Evolutionary conservation across 164 flowering plant species (phyloP), one percentile per base, ranked within the genome.

Genomic region (Macadamia tetraphylla): DNA sequence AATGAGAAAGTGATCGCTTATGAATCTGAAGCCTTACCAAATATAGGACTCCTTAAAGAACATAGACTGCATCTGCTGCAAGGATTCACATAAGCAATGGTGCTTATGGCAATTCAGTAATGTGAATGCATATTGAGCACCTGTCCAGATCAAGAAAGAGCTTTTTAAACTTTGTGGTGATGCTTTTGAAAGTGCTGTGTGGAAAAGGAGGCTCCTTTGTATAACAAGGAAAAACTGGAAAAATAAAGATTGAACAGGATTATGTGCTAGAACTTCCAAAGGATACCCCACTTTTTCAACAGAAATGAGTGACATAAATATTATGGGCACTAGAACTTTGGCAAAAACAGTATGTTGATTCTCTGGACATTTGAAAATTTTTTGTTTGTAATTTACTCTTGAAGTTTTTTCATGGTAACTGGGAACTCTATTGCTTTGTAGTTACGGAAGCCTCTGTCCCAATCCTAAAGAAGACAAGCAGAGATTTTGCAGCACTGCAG

Each of bases 401-500:
- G 48, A 59, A 9, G 18, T 11, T 62, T 53, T 7, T 2, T 30
- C n/a, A n/a, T n/a, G n/a, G n/a, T n/a, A n/a, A n/a, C n/a, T n/a
- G n/a, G n/a, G n/a, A n/a, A n/a, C n/a, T n/a, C n/a, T n/a, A n/a
- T 42, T 57, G 30, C 14, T 40, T 9, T 71, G 65, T 70, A 90
- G 84, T 60, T 75, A 58, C 81, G 76, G 92, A 68, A 73, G 95
- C 83, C 31, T 79, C 86, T 60, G 83, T 94, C 68, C 86, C 81
- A 79, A 79, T 80, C 75, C 75, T 79, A 31, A 94, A 88, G 85
- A n/a, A 84, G 78, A 95, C 99, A 35, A 83, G 63, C 73, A 78
- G 95, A 67, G 89, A 82, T 74, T 88, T 94, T 76, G 96, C 97
- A 56, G 86, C 94, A 64, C 66, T 94, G 70, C 76, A 90, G 17